phyloP scores from a whole-genome alignment of 306 rosid genomes.

The Corylus americana region DNA sequence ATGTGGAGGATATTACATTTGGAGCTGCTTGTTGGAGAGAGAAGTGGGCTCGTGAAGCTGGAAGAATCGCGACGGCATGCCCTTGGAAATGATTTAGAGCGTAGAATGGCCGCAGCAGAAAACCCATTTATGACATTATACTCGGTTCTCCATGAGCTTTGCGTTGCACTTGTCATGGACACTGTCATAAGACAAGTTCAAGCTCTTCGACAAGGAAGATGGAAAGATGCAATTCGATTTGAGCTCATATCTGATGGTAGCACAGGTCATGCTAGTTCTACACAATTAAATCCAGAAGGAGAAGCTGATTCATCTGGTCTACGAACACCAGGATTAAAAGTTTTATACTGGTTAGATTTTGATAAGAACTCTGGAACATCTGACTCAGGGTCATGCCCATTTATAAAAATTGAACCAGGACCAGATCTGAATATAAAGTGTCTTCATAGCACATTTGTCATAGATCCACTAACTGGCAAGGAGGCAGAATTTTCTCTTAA shows the following conservation, averaged over 20 bases:
- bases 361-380: slow-evolving; percentile 66
- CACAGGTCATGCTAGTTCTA: slow-evolving; percentile 57
- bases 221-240: slow-evolving; percentile 96
- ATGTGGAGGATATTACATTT: slow-evolving; percentile 97
- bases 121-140: slow-evolving; percentile 77
- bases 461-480: slow-evolving; percentile 86
- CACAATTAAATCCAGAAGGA: slow-evolving; percentile 72
- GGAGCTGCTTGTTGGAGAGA: slow-evolving; percentile 98
- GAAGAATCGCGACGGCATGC: slow-evolving; percentile 60
- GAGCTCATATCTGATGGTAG: slow-evolving; percentile 79
- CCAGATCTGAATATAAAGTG: slow-evolving; percentile 85
- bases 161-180: slow-evolving; percentile 91
- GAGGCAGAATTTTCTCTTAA: slow-evolving; percentile 84
- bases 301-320: slow-evolving; percentile 77
- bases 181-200: slow-evolving; percentile 90
- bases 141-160: slow-evolving; percentile 84
- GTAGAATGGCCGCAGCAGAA: slow-evolving; percentile 93
- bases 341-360: slow-evolving; percentile 88
- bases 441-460: slow-evolving; percentile 76
- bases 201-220: slow-evolving; percentile 86
- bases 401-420: slow-evolving; percentile 89
- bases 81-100: slow-evolving; percentile 95
- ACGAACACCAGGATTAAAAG: slow-evolving; percentile 88
- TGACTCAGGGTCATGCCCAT: slow-evolving; percentile 72
- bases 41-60: slow-evolving; percentile 61